Evolutionary conservation across 2,329 filamentous ascomycete species (phyloP), one percentile per base, ranked within the genome.

Genomic region (Tolypocladium capitatum): DNA sequence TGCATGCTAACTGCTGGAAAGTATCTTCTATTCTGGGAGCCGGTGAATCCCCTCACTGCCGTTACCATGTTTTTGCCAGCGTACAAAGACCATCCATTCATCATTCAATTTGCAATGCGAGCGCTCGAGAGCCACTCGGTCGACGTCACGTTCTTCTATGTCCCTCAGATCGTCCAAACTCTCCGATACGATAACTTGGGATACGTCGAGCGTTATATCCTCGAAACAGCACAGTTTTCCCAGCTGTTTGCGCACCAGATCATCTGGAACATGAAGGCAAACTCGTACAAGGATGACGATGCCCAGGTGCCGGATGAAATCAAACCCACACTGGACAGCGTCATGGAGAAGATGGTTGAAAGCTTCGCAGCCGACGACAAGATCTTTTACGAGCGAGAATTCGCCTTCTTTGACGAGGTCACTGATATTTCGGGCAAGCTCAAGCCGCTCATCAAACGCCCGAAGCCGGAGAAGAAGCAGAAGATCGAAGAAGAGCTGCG

Each of bases 231-330:
- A 1, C 91, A 94, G 58, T 90, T 95, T 60, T 97, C 92, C n/a
- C 92, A 97, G 64, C 71, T 97, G 9, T 98, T 98, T 65, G 91
- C 94, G 2, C 94, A 99, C 64, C 92, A 99, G 60, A 97, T 98
- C 55, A 98, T 99, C 61, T 99, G 94, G 92, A 99, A 98, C 63
- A 98, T 99, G 84, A 98, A 97, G 64, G 92, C 92, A 31, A 99
- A 98, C 64, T 86, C 90, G 1, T 98, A 86, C 74, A 98, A 96
- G 64, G 94, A 98, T 55, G 91, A 98, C 58, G 88, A 96, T 55
- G 90, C 84, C 14, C 80, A 84, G 57, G 78, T 94, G 53, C 90
- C 92, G 20, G 92, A 98, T 64, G 78, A 81, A 4, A 85, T 96
- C 60, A 98, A 99, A 63, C 91, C 92, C 3, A 92, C 84, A 0